A percentile compares a stretch with the other conserved stretches of the same genome.
Evolutionary conservation across 306 rosid genomes (phyloP).

Genomic region (Rosa persica): DNA sequence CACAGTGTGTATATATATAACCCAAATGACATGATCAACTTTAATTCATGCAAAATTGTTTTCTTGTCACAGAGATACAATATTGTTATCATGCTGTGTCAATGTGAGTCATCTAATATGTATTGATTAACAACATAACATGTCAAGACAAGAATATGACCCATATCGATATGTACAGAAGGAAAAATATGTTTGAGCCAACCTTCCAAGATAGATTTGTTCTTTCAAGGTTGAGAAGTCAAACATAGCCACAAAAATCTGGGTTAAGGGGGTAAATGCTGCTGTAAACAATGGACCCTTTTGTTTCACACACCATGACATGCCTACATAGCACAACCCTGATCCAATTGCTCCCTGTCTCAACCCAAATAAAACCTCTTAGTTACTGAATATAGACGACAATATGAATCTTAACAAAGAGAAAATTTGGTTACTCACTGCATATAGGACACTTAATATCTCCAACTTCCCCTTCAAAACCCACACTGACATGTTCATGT

Average conservation of each 20-base stretch:
- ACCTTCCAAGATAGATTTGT: conserved; percentile 86
- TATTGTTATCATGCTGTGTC: too few relatives aligned
- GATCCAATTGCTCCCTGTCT: conserved; percentile 81
- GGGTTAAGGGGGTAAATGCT: conserved; percentile 71
- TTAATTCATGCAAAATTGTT: too few relatives aligned
- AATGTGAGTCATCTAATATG: not conserved
- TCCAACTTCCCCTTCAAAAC: conserved; percentile 58
- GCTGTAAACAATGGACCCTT: conserved; percentile 84
- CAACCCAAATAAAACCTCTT: not conserved
- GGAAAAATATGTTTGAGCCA: not conserved
- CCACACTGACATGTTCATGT: conserved; percentile 50
- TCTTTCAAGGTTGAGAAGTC: conserved; percentile 65
- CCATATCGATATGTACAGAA: not conserved
- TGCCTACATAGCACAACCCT: conserved; percentile 86
- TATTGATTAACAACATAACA: not conserved
- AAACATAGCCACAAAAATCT: conserved; percentile 66
- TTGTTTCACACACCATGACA: conserved; percentile 90
- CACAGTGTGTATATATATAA: too few relatives aligned
- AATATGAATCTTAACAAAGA: not conserved
- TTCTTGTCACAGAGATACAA: too few relatives aligned
- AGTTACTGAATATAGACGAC: not conserved
- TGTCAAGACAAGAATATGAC: not conserved
- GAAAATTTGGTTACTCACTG: conserved; percentile 47
- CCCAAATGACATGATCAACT: too few relatives aligned
- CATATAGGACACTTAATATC: conserved; percentile 50